Conservation (phyloP, 768 basidiomycete species). For the Exidia glandulosa region DNA sequence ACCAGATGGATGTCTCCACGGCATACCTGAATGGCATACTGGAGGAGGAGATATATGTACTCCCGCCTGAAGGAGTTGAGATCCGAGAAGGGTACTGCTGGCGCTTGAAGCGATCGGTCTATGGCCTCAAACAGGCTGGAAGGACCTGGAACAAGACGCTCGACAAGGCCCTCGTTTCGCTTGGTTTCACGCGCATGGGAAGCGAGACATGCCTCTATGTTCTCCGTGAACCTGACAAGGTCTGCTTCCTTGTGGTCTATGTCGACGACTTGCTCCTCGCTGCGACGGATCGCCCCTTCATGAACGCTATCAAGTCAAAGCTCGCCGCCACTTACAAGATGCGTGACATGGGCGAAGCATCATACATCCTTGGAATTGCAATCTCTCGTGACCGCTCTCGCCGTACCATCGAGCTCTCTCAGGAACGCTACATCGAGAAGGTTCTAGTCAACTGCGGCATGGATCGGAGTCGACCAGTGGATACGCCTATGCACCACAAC, state of each 20-base stretch:
- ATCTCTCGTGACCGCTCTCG: neutral
- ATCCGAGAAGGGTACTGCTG: neutral
- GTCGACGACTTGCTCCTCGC: conserved; percentile 10
- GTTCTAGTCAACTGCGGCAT: neutral
- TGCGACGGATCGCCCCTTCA: too few relatives aligned
- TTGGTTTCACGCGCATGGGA: conserved; percentile 8
- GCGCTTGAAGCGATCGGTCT: neutral
- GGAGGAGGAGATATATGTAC: conserved; percentile 14
- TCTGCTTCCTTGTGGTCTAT: conserved; percentile 10
- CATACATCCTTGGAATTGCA: neutral
- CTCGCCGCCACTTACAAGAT: too few relatives aligned
- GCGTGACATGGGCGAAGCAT: too few relatives aligned
- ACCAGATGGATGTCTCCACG: conserved; percentile 8
- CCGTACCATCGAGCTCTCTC: neutral
- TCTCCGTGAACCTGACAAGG: conserved; percentile 8
- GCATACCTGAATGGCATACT: conserved; percentile 11
- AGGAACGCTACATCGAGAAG: neutral
- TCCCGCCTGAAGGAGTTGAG: neutral
- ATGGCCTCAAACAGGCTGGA: conserved; percentile 9
- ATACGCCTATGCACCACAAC: neutral
- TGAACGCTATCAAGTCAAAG: too few relatives aligned
- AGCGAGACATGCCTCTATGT: conserved; percentile 1
- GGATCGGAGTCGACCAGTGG: neutral
- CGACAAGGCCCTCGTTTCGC: conserved; percentile 3
- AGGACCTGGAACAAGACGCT: conserved; percentile 5